Conservation (phyloP, 306 rosid genomes). For the Vicia villosa region DNA sequence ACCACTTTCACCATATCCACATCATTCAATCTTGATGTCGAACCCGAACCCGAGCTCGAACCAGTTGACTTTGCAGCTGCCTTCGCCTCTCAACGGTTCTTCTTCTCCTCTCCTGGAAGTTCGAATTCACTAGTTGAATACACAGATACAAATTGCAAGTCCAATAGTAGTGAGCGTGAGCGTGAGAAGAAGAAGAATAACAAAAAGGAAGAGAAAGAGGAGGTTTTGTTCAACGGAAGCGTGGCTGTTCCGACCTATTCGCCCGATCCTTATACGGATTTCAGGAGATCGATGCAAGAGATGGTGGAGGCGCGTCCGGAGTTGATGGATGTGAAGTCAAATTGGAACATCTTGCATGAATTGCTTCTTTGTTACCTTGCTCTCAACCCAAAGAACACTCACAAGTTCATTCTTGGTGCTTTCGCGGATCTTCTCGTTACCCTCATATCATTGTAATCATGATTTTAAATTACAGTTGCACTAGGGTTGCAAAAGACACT, state of each 20-base stretch:
- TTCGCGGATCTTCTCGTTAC: constrained; percentile 77
- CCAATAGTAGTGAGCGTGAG: neutral
- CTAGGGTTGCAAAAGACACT: constrained; percentile 43
- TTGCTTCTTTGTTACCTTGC: constrained; percentile 84
- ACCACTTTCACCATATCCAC: constrained; percentile 19
- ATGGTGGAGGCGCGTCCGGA: constrained; percentile 90
- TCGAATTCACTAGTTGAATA: constrained; percentile 81
- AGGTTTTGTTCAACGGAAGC: constrained; percentile 52
- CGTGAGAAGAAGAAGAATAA: neutral
- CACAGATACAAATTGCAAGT: constrained; percentile 1
- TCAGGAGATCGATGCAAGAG: constrained; percentile 89
- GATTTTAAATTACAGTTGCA: constrained; percentile 1
- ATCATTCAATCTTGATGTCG: constrained; percentile 16
- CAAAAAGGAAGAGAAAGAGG: neutral
- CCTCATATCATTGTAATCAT: constrained; percentile 43
- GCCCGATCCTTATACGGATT: constrained; percentile 84
- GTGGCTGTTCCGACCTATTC: constrained; percentile 76
- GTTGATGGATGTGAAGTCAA: constrained; percentile 52
- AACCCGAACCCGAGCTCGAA: constrained; percentile 23
- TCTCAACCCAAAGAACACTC: constrained; percentile 74
- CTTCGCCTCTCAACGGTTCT: constrained; percentile 86
- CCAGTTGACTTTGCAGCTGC: constrained; percentile 63
- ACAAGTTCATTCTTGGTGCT: constrained; percentile 77
- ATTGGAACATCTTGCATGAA: constrained; percentile 79
- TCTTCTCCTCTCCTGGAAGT: constrained; percentile 85